phyloP scores from a whole-genome alignment of 345 rosid genomes.

The Triadica sebifera region DNA sequence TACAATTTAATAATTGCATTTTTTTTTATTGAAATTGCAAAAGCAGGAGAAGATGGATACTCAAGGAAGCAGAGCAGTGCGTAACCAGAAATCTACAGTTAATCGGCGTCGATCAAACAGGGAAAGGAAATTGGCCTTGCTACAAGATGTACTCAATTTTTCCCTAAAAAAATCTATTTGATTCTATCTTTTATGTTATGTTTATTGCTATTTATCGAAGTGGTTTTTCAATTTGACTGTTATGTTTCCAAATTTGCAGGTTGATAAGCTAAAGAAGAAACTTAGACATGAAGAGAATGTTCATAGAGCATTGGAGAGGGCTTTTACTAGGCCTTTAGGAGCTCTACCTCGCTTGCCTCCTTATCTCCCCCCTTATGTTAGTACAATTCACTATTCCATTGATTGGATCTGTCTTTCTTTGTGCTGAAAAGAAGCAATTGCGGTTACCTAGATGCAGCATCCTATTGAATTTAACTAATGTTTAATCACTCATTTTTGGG shows the following conservation, averaged over 20 bases:
- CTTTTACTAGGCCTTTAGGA: slow-evolving; percentile 85
- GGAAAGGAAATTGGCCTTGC: slow-evolving; percentile 74
- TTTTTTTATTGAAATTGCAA: slow-evolving; percentile 25
- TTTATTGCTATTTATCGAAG: not conserved
- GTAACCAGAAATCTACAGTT: slow-evolving; percentile 41
- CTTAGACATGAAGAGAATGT: slow-evolving; percentile 80
- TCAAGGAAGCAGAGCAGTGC: slow-evolving; percentile 37
- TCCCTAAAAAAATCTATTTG: not conserved
- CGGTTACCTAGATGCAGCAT: not conserved
- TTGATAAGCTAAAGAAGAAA: slow-evolving; percentile 78
- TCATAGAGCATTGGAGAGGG: slow-evolving; percentile 86
- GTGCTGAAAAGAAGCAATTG: not conserved
- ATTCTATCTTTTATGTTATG: slow-evolving; percentile 2
- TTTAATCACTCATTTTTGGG: not conserved
- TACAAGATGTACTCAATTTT: slow-evolving; percentile 68
- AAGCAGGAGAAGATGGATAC: slow-evolving; percentile 59
- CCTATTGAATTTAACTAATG: not conserved
- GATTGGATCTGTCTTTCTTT: not conserved
- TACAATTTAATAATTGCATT: slow-evolving; percentile 15
- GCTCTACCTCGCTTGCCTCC: slow-evolving; percentile 94
- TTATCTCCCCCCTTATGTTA: slow-evolving; percentile 73
- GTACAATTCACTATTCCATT: slow-evolving; percentile 28
- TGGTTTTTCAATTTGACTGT: slow-evolving; percentile 13
- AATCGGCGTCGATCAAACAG: slow-evolving; percentile 61
- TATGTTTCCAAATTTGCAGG: slow-evolving; percentile 40